Evolutionary conservation across 345 rosid genomes (phyloP), one percentile per base, ranked within the genome.

Genomic region (Alliaria petiolata): DNA sequence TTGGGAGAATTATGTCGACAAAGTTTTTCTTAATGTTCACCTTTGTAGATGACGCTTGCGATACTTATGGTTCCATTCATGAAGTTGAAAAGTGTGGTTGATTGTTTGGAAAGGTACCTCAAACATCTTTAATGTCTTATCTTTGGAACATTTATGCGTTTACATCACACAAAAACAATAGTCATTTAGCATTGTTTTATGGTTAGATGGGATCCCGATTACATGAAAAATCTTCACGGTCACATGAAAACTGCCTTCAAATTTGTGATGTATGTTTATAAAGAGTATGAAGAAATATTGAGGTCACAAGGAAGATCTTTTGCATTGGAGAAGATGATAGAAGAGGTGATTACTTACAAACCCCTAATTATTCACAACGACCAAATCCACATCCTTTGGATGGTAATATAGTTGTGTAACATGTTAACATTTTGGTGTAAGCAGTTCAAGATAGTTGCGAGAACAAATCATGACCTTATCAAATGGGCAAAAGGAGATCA

Each of bases 201-300:
- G 12, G 6, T 13, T n/a, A n/a, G 73, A 69, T 69, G 73, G 73
- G 72, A 68, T 15, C 72, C n/a, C n/a, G n/a, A n/a, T n/a, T n/a
- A n/a, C n/a, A n/a, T n/a, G n/a, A n/a, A n/a, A n/a, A n/a, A n/a
- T n/a, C n/a, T n/a, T n/a, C n/a, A n/a, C n/a, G n/a, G n/a, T n/a
- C n/a, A n/a, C n/a, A n/a, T n/a, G n/a, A n/a, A n/a, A n/a, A n/a
- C n/a, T n/a, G n/a, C n/a, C n/a, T n/a, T n/a, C n/a, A n/a, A n/a
- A n/a, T n/a, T n/a, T n/a, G n/a, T n/a, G n/a, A n/a, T n/a, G n/a
- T n/a, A n/a, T n/a, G n/a, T n/a, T n/a, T n/a, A n/a, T n/a, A n/a
- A n/a, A n/a, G n/a, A n/a, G n/a, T n/a, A n/a, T n/a, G n/a, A n/a
- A n/a, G n/a, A n/a, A n/a, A n/a, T n/a, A n/a, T n/a, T n/a, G n/a